Conservation (phyloP, 2,329 filamentous ascomycete genomes). For the Albophoma yamanashiensis region DNA sequence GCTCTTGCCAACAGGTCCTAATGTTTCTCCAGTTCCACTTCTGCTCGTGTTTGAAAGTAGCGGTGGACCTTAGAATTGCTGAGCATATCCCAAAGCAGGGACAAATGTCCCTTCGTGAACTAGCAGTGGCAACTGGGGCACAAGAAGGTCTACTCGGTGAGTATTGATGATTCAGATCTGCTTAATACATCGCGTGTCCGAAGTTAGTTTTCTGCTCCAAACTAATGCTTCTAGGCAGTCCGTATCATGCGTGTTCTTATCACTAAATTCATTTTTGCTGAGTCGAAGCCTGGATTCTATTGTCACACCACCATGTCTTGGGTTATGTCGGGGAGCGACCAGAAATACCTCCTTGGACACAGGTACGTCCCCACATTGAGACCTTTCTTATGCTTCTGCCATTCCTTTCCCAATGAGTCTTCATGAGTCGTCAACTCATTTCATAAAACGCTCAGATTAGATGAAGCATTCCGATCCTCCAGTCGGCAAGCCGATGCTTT, state of each 20-base stretch:
- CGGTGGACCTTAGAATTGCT: neutral
- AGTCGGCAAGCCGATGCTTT: neutral
- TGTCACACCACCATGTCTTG: neutral
- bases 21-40: neutral
- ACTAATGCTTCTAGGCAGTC: neutral
- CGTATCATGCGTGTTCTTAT: neutral
- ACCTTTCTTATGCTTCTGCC: too few species aligned
- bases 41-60: neutral
- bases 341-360: neutral
- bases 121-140: neutral
- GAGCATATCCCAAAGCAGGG: neutral
- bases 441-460: neutral
- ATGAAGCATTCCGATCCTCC: neutral
- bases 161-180: neutral
- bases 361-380: too few species aligned
- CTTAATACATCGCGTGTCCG: too few species aligned
- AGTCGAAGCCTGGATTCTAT: neutral
- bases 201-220: neutral
- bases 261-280: neutral
- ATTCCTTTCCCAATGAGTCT: too few species aligned
- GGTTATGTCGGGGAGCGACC: neutral
- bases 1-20: neutral
- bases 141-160: neutral
- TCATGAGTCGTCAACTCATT: neutral
- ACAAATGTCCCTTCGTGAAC: neutral